phyloP scores from a whole-genome alignment of 2,329 filamentous ascomycete genomes.

The Phyllachora maydis region DNA sequence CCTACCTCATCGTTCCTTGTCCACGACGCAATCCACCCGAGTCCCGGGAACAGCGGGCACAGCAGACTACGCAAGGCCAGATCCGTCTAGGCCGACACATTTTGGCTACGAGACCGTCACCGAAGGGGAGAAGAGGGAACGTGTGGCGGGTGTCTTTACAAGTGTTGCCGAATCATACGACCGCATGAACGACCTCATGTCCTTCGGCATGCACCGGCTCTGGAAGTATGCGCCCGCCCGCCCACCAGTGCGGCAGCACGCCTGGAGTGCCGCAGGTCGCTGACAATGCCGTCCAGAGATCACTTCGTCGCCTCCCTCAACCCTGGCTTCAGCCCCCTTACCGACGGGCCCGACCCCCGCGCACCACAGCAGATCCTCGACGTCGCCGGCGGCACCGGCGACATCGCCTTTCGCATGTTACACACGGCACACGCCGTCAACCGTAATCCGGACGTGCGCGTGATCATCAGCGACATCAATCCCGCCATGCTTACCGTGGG shows the following conservation, averaged over 20 bases:
- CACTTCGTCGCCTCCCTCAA: constrained; percentile 86
- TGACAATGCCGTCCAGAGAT: constrained; percentile 42
- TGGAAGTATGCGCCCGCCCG: constrained; percentile 43
- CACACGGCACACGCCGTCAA: constrained; percentile 70
- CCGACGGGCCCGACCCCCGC: constrained; percentile 18
- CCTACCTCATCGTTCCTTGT: no score
- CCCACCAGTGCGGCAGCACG: no score
- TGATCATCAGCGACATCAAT: constrained; percentile 94
- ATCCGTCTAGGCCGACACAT: constrained; percentile 37
- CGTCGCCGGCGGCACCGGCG: constrained; percentile 88
- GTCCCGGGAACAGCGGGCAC: no score
- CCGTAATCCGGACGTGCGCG: constrained; percentile 56
- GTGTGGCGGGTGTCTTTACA: constrained; percentile 77
- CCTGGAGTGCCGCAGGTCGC: no score
- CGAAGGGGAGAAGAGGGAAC: constrained; percentile 50
- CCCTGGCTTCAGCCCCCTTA: constrained; percentile 42
- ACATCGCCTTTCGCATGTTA: constrained; percentile 93
- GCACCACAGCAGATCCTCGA: constrained; percentile 61
- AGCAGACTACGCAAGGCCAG: constrained; percentile 6
- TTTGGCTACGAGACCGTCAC: constrained; percentile 80
- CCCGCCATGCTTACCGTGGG: constrained; percentile 84
- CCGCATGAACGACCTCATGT: constrained; percentile 99
- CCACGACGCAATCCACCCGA: no score
- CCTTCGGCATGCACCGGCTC: constrained; percentile 82
- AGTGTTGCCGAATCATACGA: constrained; percentile 91